A percentile compares a stretch with the other conserved stretches of the same genome.
These are phyloP conservation scores for Jaminaea rosea DNA, from an alignment of 1,284 basidiomycete genomes.

Conservation along the genomic window DNA sequence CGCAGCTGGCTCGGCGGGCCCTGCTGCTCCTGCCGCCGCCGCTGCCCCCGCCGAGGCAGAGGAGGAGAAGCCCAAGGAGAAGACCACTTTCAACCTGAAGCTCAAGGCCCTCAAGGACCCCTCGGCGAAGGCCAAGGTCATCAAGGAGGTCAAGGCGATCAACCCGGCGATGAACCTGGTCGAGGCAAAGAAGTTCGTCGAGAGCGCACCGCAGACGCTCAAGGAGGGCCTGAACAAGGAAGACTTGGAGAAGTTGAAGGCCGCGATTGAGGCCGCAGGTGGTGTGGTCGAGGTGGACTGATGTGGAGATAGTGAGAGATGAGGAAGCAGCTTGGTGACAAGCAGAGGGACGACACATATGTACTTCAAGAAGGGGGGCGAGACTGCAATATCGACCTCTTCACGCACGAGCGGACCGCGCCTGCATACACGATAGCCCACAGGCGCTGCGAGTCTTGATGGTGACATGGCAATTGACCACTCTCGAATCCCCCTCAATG, in stretches of 20 bases:
- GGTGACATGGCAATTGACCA: no score
- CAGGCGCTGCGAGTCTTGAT: no score
- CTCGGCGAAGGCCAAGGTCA: slow-evolving; percentile 77
- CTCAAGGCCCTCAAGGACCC: slow-evolving; percentile 39
- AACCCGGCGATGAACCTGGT: slow-evolving; percentile 45
- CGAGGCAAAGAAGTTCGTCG: slow-evolving; percentile 96
- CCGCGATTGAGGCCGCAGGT: slow-evolving; percentile 78
- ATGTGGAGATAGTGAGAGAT: no score
- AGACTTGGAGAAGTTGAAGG: slow-evolving; percentile 92
- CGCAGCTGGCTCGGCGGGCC: slow-evolving; percentile 57
- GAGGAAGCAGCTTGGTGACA: no score
- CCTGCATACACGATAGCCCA: no score
- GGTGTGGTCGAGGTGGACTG: slow-evolving; percentile 62
- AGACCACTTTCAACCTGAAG: slow-evolving; percentile 92
- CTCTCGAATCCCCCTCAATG: no score
- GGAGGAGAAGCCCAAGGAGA: slow-evolving; percentile 94
- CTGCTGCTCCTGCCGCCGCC: slow-evolving; percentile 50
- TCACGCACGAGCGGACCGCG: no score
- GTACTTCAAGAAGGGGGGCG: no score
- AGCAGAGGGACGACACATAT: no score
- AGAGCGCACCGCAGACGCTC: slow-evolving; percentile 82
- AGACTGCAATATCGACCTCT: no score
- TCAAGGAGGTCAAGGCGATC: slow-evolving; percentile 86
- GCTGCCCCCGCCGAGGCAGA: slow-evolving; percentile 52
- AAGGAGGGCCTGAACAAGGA: slow-evolving; percentile 97